Evolutionary conservation across 139 green algal genomes (phyloP).

Genomic region (Volvox reticuliferus): DNA sequence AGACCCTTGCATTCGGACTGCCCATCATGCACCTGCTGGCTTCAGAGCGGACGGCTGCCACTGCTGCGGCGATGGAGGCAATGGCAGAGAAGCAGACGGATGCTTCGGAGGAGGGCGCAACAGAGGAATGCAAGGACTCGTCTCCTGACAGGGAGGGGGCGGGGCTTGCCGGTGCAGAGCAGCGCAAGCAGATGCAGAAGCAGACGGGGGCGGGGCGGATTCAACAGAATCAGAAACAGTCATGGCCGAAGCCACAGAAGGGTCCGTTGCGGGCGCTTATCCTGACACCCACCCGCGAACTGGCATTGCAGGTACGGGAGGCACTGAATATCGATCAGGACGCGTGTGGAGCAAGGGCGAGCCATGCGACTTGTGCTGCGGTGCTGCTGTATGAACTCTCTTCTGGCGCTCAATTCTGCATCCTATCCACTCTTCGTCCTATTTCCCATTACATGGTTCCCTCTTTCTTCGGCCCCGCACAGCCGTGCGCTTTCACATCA

Average conservation of each 20-base stretch:
- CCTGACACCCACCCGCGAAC: conserved; percentile 93
- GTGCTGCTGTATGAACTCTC: too few species aligned
- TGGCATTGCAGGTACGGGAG: conserved; percentile 91
- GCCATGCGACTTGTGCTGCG: too few species aligned
- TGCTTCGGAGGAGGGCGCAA: not conserved
- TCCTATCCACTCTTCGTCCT: too few species aligned
- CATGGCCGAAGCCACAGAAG: conserved; percentile 22
- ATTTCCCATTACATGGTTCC: too few species aligned
- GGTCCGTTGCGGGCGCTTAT: conserved; percentile 89
- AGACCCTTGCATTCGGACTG: conserved; percentile 98
- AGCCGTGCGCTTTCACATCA: too few species aligned
- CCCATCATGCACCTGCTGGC: conserved; percentile 92
- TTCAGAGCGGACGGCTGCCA: conserved; percentile 32
- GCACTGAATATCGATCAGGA: too few species aligned
- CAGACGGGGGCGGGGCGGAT: not conserved
- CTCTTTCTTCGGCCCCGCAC: too few species aligned
- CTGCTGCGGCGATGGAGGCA: not conserved
- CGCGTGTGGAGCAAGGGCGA: too few species aligned
- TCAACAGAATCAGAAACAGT: not conserved
- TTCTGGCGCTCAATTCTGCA: too few species aligned
- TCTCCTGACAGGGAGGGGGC: conserved; percentile 23
- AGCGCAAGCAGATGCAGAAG: not conserved
- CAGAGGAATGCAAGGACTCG: conserved; percentile 42
- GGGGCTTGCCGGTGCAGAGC: not conserved
- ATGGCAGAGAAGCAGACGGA: not conserved